Base-by-base conservation (phyloP, 768 basidiomycete species). In the Pulveroboletus sp. region DNA sequence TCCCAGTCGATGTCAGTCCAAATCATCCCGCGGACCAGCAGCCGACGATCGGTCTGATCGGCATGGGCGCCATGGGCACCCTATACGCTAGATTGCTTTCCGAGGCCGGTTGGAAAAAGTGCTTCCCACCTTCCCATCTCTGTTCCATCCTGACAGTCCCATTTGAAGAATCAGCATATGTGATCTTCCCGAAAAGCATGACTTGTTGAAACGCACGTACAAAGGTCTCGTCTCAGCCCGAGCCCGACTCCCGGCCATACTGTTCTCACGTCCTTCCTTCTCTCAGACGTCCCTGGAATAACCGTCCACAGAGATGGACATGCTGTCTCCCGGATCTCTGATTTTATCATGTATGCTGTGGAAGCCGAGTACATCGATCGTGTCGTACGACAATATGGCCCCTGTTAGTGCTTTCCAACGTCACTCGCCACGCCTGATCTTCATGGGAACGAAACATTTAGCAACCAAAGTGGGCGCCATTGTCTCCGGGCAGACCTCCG, bases 31-130 rank as follows among this genome's bases (percentile, higher is more conserved):
- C 63, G 2, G 69, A 74, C 6, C 65, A 73, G 22, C 90, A 93
- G 57, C 89, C 90, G 6, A 76, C 78, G 0, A 88, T 98, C 32
- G 94, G 94, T 2, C 73, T 96, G 44, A 96, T 96, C 53, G 94
- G 95, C 2, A 96, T 97, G 93, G 94, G 94, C 1, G 89, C 89
- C 43, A 98, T 98, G 95, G 95, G 95, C 2, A 75, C 73, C 62
- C 92, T 98, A 93, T 98, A 97, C 65, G 92, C 93, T 0, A 77
- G 76, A 16, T 65, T 73, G n/a, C 74, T 99, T 22, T 79, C 83
- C 11, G 73, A 75, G 6, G 93, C 85, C 10, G 93, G 95, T 2
- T 93, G 91, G 85, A 80, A 83, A 68, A 87, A 82, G 94, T 93
- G 53, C 26, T 30, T 40, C 13, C 24, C 1, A 30, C 38, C 27